Percentiles rank a stretch among this genome's conserved stretches.
Conservation (phyloP, 768 basidiomycete genomes). For the Amanita exitialis region DNA sequence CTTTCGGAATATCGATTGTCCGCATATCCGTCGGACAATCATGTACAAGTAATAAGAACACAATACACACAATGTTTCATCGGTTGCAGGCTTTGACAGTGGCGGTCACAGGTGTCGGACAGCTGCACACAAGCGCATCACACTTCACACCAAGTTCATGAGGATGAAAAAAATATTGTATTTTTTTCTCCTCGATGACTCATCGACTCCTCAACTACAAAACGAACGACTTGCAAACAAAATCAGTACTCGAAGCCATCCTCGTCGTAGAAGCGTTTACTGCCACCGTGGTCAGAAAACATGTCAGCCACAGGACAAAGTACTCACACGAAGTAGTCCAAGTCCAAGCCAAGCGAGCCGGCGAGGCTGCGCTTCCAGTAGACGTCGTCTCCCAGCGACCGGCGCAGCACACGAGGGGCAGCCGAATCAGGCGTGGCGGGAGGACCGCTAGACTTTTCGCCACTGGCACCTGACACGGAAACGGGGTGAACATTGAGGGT, state of each 20-base stretch:
- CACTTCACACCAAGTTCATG: not conserved
- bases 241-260: not conserved
- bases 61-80: no score
- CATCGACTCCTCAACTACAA: no score
- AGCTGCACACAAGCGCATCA: no score
- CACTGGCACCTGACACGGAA: no score
- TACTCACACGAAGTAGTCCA: conserved; percentile 1
- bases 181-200: not conserved
- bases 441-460: not conserved
- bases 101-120: no score
- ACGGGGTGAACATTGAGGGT: no score
- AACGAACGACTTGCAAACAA: not conserved
- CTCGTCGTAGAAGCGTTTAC: not conserved
- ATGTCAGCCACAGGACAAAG: not conserved
- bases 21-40: no score
- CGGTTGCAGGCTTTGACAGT: no score
- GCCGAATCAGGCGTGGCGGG: not conserved
- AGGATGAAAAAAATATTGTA: not conserved
- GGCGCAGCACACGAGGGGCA: no score
- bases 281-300: not conserved
- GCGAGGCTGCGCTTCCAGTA: not conserved
- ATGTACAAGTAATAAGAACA: no score
- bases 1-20: no score
- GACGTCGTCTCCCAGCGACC: not conserved
- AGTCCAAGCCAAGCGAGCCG: conserved; percentile 1